phyloP scores from a whole-genome alignment of 495 filamentous ascomycete species.

The Penicillium fimorum region DNA sequence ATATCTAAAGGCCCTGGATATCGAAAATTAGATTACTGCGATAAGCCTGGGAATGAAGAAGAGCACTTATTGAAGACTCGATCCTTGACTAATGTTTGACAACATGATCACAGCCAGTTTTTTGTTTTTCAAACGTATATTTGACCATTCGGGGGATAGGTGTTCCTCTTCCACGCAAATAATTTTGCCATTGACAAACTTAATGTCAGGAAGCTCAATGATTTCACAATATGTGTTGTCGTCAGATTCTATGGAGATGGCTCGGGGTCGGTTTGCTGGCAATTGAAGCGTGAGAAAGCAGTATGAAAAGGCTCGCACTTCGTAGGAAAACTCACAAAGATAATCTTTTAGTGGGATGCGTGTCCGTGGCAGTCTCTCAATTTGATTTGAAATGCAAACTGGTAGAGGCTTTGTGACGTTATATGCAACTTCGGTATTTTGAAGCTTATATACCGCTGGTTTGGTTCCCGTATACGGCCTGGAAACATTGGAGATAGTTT shows the following conservation, averaged over 20 bases:
- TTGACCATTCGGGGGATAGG: not conserved
- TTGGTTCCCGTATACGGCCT: not conserved
- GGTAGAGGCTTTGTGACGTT: not conserved
- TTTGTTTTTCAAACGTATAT: not conserved
- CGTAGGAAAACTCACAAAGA: not conserved
- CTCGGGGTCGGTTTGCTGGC: not conserved
- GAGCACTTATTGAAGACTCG: not conserved
- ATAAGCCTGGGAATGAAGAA: not conserved
- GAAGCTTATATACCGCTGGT: conserved; percentile 4
- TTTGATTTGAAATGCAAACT: conserved; percentile 4
- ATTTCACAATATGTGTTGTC: not conserved
- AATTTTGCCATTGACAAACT: conserved; percentile 3
- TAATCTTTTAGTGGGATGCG: not conserved
- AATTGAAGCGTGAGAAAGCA: not conserved
- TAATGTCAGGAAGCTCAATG: conserved; percentile 3
- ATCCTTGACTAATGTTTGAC: not conserved
- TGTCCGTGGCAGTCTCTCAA: not conserved
- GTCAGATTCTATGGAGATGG: not conserved
- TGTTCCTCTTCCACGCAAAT: not conserved
- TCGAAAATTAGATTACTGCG: not conserved
- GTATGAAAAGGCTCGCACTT: not conserved
- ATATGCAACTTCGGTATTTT: conserved; percentile 3
- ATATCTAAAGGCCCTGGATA: not conserved
- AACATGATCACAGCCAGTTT: not conserved
- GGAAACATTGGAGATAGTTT: conserved; percentile 5